phyloP scores from a whole-genome alignment of 768 basidiomycete species.

The Sutorius australiensis region DNA sequence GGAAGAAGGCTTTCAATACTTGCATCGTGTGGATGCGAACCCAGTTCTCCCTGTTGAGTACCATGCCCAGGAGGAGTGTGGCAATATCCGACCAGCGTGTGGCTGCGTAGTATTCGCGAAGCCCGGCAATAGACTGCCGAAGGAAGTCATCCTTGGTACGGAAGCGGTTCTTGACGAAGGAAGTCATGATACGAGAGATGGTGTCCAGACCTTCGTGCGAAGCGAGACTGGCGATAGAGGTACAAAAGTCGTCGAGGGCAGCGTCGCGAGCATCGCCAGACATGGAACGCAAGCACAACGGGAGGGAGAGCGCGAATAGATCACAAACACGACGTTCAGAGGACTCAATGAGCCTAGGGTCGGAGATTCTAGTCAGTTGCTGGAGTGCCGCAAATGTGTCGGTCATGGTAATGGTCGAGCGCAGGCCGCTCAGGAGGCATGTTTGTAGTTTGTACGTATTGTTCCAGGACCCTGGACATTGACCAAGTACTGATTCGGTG shows the following conservation, averaged over 20 bases:
- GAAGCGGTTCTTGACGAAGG: conserved; percentile 84
- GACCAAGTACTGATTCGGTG: conserved; percentile 63
- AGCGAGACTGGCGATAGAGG: conserved; percentile 69
- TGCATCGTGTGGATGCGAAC: conserved; percentile 80
- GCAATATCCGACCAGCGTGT: conserved; percentile 79
- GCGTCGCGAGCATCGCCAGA: conserved; percentile 55
- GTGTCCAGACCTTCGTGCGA: conserved; percentile 68
- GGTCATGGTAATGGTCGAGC: conserved; percentile 67
- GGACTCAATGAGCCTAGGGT: conserved; percentile 65
- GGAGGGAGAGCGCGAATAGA: conserved; percentile 76
- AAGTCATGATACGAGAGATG: conserved; percentile 84
- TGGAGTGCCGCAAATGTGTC: conserved; percentile 68
- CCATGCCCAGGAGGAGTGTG: conserved; percentile 79
- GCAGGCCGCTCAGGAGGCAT: conserved; percentile 68
- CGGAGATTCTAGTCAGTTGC: conserved; percentile 55
- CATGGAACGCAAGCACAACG: conserved; percentile 86
- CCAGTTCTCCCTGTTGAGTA: conserved; percentile 81
- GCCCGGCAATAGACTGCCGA: conserved; percentile 78
- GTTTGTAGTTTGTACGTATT: conserved; percentile 63
- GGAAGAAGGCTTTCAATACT: conserved; percentile 84
- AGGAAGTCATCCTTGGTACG: conserved; percentile 92
- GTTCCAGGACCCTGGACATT: conserved; percentile 70
- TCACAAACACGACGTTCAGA: conserved; percentile 73
- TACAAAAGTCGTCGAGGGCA: conserved; percentile 64
- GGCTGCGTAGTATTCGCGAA: conserved; percentile 79